These are phyloP conservation scores for Zostera marina DNA, from an alignment of 116 monocot genomes.

Conservation along the genomic window DNA sequence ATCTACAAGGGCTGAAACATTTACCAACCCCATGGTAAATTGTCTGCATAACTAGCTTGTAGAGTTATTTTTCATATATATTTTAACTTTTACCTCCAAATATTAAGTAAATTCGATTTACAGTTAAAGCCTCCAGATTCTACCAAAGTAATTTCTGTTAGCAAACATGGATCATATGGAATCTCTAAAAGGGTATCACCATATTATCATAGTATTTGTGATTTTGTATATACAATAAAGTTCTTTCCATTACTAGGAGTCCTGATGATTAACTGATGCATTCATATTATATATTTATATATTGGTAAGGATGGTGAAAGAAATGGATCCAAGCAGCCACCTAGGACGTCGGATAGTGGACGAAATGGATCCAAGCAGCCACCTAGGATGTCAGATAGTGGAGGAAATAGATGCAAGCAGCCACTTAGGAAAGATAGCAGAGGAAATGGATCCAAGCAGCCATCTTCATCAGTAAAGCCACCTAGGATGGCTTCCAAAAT, in stretches of 20 bases:
- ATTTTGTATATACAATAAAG: not conserved
- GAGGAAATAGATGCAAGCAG: conserved; percentile 15
- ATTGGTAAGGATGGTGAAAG: conserved; percentile 21
- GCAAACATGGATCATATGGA: conserved; percentile 8
- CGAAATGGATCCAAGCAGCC: conserved; percentile 20
- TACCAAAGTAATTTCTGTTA: conserved; percentile 12
- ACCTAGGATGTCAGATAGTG: conserved; percentile 18
- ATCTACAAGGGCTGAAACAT: conserved; percentile 14
- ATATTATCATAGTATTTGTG: conserved; percentile 9
- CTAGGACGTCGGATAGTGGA: conserved; percentile 13
- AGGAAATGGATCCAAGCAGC: conserved; percentile 15
- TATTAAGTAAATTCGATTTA: not conserved
- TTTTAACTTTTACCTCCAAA: not conserved
- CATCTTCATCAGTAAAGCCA: conserved; percentile 17
- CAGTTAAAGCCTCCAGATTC: conserved; percentile 27
- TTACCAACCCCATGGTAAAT: conserved; percentile 32
- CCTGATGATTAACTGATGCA: conserved; percentile 1
- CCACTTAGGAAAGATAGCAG: conserved; percentile 27
- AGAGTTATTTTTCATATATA: not conserved
- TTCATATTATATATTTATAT: conserved; percentile 3
- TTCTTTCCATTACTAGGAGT: not conserved
- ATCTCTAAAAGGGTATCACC: conserved; percentile 12
- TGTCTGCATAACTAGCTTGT: conserved; percentile 7
- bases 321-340: conserved; percentile 14
- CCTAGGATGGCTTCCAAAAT: conserved; percentile 22